Base-by-base conservation (phyloP, 1,139 yeast species). In the Candida sanyaensis region DNA sequence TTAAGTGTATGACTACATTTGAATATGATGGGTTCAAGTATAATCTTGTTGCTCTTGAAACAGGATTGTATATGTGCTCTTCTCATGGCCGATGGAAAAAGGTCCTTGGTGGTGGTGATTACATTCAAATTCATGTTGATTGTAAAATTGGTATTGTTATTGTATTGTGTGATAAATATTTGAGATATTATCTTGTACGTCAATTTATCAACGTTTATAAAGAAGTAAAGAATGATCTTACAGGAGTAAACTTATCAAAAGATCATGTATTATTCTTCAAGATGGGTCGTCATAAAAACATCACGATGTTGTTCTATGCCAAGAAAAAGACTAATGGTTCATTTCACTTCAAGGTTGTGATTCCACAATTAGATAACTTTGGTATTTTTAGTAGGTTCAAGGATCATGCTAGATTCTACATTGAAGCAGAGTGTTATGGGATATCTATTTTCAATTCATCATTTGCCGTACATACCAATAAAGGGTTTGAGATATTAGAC, bases 401-500 rank as follows among this genome's bases (percentile, higher is more conserved):
- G 59, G 70, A 75, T 51, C 73, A 73, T 39, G 78, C 74, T 51
- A 70, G 75, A 44, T 75, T 83, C 50, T 71, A 73, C 47, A 73
- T 78, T 36, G 76, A 73, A 44, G 77, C 78, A 2, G 87, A 81
- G 39, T 78, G 86, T 50, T 75, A 64, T 52, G 84, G 81, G 2
- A 67, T 84, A 9, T 77, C 84, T 0, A 69, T 83, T 3, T 83
- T 84, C 65, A 81, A 81, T 54, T 78, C 81, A 29, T 75, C 85
- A 33, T 80, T 84, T 61, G 83, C 90, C 0, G 80, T 86, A 1
- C 88, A 86, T 58, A 79, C 91, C 2, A 69, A 80, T 37, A 81
- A 81, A 55, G 93, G 93, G 0, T 83, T 86, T 56, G 87, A 88
- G 54, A 76, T 86, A 21, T 69, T 84, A 58, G 80, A 86, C 11